A percentile compares a stretch with the other conserved stretches of the same genome.
Conservation (phyloP, 2,329 filamentous ascomycete genomes). For the Penicillium glabrum region DNA sequence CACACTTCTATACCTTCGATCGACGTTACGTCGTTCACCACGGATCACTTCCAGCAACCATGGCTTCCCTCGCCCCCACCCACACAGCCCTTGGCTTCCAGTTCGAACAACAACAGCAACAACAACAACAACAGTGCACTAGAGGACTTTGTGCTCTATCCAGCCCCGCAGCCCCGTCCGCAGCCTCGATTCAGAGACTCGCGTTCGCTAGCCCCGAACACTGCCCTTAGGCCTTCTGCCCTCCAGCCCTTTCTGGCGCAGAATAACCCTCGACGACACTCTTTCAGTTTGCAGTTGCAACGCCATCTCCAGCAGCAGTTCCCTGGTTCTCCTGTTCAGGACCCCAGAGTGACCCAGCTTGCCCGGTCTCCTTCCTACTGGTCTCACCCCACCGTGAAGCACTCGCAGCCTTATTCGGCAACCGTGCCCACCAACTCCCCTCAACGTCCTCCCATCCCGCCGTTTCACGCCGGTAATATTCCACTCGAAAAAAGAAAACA, state of each 20-base stretch:
- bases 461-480: slow-evolving; percentile 34
- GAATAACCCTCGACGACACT: slow-evolving; percentile 36
- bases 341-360: slow-evolving; percentile 42
- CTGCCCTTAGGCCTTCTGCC: slow-evolving; percentile 37
- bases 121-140: slow-evolving; percentile 33
- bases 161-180: slow-evolving; percentile 27
- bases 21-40: slow-evolving; percentile 50
- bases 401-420: slow-evolving; percentile 33
- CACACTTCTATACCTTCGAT: slow-evolving; percentile 36
- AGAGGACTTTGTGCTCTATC: slow-evolving; percentile 50
- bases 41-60: slow-evolving; percentile 49
- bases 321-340: slow-evolving; percentile 36
- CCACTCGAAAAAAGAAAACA: slow-evolving; percentile 30
- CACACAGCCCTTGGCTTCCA: slow-evolving; percentile 43
- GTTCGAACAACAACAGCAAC: slow-evolving; percentile 34
- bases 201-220: slow-evolving; percentile 36
- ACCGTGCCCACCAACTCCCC: slow-evolving; percentile 41
- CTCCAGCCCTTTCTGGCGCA: slow-evolving; percentile 36
- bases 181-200: slow-evolving; percentile 35
- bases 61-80: slow-evolving; percentile 48
- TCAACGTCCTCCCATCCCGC: slow-evolving; percentile 41
- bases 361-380: slow-evolving; percentile 41
- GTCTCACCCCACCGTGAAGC: slow-evolving; percentile 34
- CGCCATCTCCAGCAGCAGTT: slow-evolving; percentile 35
- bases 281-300: slow-evolving; percentile 38